Base-by-base conservation (phyloP, 1,139 yeast genomes). In the Geotrichum candidum region DNA sequence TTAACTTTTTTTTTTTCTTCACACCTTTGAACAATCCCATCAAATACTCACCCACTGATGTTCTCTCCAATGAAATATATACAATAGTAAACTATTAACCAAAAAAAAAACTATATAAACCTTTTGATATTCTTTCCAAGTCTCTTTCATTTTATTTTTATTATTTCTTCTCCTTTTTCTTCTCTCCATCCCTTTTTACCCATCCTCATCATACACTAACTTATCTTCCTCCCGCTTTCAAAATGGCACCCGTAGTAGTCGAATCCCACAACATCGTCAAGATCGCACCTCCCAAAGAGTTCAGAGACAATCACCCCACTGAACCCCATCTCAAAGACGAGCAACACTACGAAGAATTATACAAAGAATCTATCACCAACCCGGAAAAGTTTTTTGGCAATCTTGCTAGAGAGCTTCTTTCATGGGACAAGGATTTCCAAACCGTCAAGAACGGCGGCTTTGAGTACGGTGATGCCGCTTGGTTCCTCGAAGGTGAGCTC, bases 401-500 rank as follows among this genome's bases (percentile, higher is more conserved):
- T 45, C 78, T 80, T 70, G 95, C 91, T 13, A 74, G 71, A 50
- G 78, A 83, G 65, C 74, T 77, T 66, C 78, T 88, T 69, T 76
- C 80, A 66, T 88, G 96, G 96, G 77, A 77, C 65, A 82, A 76
- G 61, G 86, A 84, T 6, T 88, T 87, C 71, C 84, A 83, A 64
- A 73, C 76, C 56, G 83, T 87, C 27, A 80, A 86, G 68, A 77
- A 78, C 65, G 78, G 76, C 51, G 85, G 85, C 67, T 86, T 86
- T 69, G 78, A 81, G 67, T 73, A 84, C 69, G 89, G 88, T 63
- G 88, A 85, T 71, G 81, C 85, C 64, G 83, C 90, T 35, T 88
- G 95, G 95, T 88, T 88, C 73, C 74, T 87, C 56, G 86, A 84
- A 69, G 95, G 95, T 64, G 83, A 86, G 73, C 76, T 88, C 72